Conservation (phyloP, 2,329 filamentous ascomycete species). For the Chaetomium globosum region DNA sequence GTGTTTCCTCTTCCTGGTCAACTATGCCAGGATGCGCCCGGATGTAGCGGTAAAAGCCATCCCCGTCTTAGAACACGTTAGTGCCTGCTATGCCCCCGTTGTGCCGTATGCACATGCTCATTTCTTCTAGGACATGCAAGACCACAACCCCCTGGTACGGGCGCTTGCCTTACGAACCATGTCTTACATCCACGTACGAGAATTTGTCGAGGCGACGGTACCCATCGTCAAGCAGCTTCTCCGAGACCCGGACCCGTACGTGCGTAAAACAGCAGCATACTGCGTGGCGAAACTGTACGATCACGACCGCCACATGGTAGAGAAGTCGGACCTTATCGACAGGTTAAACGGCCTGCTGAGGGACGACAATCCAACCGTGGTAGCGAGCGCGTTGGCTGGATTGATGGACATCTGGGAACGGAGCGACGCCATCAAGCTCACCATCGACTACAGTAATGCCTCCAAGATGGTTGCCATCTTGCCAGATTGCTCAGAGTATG, state of each 20-base stretch:
- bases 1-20: constrained; percentile 97
- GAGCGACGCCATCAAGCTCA: constrained; percentile 95
- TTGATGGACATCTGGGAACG: constrained; percentile 98
- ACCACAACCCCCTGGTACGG: constrained; percentile 86
- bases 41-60: constrained; percentile 93
- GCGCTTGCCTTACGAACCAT: constrained; percentile 92
- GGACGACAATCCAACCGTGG: constrained; percentile 96
- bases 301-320: constrained; percentile 87
- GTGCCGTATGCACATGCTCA: constrained; percentile 27
- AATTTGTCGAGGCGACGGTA: constrained; percentile 91
- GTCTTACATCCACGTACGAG: constrained; percentile 94
- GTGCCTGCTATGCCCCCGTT: constrained; percentile 35
- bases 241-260: constrained; percentile 87
- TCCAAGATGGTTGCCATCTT: constrained; percentile 98
- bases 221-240: constrained; percentile 81
- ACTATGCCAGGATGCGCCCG: constrained; percentile 92
- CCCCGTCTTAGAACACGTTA: constrained; percentile 78
- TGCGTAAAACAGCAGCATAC: constrained; percentile 94
- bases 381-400: constrained; percentile 86
- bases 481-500: constrained; percentile 94
- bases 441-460: constrained; percentile 95
- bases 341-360: constrained; percentile 84
- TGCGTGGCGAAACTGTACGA: constrained; percentile 98
- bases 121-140: constrained; percentile 77
- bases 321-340: constrained; percentile 89